phyloP scores from a whole-genome alignment of 2,329 filamentous ascomycete genomes.

The Drechslerella coelobrocha region DNA sequence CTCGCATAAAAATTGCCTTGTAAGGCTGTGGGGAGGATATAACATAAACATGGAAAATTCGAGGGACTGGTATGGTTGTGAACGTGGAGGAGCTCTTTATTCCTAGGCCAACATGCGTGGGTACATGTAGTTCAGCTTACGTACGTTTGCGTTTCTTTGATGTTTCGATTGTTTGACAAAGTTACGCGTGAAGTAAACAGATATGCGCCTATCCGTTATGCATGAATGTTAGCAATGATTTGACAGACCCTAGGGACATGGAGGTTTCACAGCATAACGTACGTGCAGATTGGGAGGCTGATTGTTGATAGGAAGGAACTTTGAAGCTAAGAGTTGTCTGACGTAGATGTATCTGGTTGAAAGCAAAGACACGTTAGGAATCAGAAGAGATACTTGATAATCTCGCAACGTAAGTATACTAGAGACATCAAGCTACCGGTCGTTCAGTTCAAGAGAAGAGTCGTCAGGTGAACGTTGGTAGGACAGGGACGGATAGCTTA shows the following conservation, averaged over 20 bases:
- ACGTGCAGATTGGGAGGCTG: constrained; percentile 8
- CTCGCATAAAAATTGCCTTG: constrained; percentile 2
- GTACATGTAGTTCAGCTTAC: too few relatives aligned
- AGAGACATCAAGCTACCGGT: too few relatives aligned
- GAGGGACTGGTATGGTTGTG: background rate
- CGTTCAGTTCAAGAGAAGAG: background rate
- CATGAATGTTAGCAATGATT: constrained; percentile 12
- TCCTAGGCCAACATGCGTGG: too few relatives aligned
- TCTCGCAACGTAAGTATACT: too few relatives aligned
- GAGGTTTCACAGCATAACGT: constrained; percentile 38
- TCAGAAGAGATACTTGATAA: constrained; percentile 2
- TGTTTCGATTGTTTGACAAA: background rate
- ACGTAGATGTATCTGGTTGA: too few relatives aligned
- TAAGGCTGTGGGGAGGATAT: constrained; percentile 1
- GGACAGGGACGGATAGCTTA: constrained; percentile 26
- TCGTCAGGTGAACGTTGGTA: constrained; percentile 23
- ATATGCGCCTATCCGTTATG: constrained; percentile 27
- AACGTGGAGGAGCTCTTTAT: constrained; percentile 15
- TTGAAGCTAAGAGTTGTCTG: constrained; percentile 22
- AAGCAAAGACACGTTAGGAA: background rate
- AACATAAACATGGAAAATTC: background rate
- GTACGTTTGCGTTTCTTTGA: background rate
- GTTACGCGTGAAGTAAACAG: background rate
- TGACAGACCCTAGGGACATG: background rate
- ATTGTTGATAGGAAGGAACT: background rate